Evolutionary conservation across 2,329 filamentous ascomycete species (phyloP), one percentile per base, ranked within the genome.

Genomic region (Fusarium sp.): DNA sequence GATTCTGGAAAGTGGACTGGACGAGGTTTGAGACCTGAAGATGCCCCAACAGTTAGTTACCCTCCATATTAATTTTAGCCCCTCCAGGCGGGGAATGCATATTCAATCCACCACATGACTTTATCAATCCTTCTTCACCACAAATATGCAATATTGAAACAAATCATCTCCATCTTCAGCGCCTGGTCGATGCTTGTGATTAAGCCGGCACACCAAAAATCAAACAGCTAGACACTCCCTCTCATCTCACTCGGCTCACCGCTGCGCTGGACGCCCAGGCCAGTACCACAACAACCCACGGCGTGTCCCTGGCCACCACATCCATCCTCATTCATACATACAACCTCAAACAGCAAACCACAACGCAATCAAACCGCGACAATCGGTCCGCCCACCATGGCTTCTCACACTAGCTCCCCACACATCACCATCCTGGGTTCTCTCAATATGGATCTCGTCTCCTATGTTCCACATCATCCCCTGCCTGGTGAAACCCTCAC

Each of bases 371-470:
- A 42, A 42, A 19, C 49, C 35, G 36, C 42, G 29, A 9, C 19
- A 50, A 49, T 35, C 48, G 27, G 36, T 31, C 44, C 32, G 37
- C 54, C 29, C 41, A 56, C 23, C 41, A 70, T 70, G 67, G 56
- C 56, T 48, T 61, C 66, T 35, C 37, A 58, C 36, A 43, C 65
- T 62, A 68, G 66, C 68, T 54, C 66, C 56, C 65, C 70, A 59
- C 76, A 76, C 69, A 95, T 98, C 74, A 89, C 90, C 62, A 85
- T 97, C 61, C 88, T 98, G 67, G 94, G 94, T 69, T 98, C 94
- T 31, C 87, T 99, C 59, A 98, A 98, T 78, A 91, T 92, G 73
- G 94, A 99, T 79, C 88, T 98, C 63, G 91, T 97, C 62, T 93
- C 92, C 36, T 88, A 92, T 70, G 95, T 95, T 31, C 82, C 91